phyloP scores from a whole-genome alignment of 305 asterid genomes.

The Andrographis paniculata region DNA sequence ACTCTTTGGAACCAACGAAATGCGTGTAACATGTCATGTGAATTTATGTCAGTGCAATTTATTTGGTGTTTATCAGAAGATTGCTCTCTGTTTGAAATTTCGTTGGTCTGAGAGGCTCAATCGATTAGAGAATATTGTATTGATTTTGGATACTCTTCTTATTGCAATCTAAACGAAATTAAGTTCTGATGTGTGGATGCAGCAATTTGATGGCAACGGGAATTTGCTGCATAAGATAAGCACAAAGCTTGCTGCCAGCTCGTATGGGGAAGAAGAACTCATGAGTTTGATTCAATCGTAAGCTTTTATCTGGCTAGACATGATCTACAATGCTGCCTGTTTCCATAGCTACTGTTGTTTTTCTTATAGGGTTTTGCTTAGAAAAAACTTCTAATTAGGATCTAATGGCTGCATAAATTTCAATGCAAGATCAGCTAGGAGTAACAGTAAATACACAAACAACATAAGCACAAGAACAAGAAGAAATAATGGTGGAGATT shows the following conservation, averaged over 20 bases:
- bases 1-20: background rate
- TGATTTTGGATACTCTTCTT: background rate
- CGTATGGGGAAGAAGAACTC: constrained; percentile 86
- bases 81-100: background rate
- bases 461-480: no score
- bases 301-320: constrained; percentile 16
- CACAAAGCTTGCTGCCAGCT: constrained; percentile 76
- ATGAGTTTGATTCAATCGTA: constrained; percentile 93
- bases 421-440: no score
- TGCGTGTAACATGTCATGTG: background rate
- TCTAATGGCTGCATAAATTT: no score
- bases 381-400: no score
- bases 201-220: constrained; percentile 87
- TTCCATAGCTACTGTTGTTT: no score
- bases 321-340: background rate
- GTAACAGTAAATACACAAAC: no score
- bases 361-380: constrained; percentile 1
- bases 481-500: no score
- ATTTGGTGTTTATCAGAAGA: no score
- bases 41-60: background rate
- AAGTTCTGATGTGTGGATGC: constrained; percentile 30
- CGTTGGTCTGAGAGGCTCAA: background rate
- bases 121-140: background rate
- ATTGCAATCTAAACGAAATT: background rate
- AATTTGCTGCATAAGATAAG: constrained; percentile 62